Conservation (phyloP, 257 asterid species). For the Scutellaria minor region DNA sequence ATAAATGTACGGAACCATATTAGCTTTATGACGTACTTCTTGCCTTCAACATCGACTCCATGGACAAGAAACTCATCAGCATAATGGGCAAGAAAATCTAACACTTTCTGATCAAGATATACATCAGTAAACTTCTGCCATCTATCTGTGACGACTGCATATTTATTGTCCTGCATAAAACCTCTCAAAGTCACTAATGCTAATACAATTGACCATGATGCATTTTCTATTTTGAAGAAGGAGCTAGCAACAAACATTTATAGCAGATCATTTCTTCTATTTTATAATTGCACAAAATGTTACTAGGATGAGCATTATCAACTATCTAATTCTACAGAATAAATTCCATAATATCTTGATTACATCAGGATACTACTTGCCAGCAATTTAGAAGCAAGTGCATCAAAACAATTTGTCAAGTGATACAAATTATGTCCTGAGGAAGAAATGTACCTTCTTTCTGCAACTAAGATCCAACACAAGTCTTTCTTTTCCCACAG, state of each 20-base stretch:
- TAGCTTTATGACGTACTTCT: conserved; percentile 56
- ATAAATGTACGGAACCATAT: neutral
- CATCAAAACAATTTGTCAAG: conserved; percentile 5
- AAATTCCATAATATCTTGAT: conserved; percentile 6
- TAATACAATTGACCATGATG: conserved; percentile 5
- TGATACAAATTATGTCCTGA: conserved; percentile 17
- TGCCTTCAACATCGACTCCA: conserved; percentile 99
- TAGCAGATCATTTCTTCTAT: conserved; percentile 13
- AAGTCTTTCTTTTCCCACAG: conserved; percentile 79
- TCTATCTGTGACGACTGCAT: conserved; percentile 92
- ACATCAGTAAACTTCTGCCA: conserved; percentile 97
- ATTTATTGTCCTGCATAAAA: conserved; percentile 62
- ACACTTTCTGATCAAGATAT: conserved; percentile 68
- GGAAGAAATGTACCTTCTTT: conserved; percentile 66
- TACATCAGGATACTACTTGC: conserved; percentile 7
- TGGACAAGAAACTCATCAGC: conserved; percentile 97
- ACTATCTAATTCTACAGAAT: conserved; percentile 10
- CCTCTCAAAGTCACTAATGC: conserved; percentile 31
- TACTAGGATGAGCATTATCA: neutral
- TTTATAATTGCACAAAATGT: neutral
- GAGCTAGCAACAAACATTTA: conserved; percentile 21
- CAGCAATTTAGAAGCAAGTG: conserved; percentile 5
- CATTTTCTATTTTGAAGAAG: neutral
- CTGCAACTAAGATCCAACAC: conserved; percentile 97
- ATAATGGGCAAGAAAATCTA: conserved; percentile 67